These are phyloP conservation scores for Fusarium drepaniforme DNA, from an alignment of 2,329 filamentous ascomycete species.

Conservation along the genomic window DNA sequence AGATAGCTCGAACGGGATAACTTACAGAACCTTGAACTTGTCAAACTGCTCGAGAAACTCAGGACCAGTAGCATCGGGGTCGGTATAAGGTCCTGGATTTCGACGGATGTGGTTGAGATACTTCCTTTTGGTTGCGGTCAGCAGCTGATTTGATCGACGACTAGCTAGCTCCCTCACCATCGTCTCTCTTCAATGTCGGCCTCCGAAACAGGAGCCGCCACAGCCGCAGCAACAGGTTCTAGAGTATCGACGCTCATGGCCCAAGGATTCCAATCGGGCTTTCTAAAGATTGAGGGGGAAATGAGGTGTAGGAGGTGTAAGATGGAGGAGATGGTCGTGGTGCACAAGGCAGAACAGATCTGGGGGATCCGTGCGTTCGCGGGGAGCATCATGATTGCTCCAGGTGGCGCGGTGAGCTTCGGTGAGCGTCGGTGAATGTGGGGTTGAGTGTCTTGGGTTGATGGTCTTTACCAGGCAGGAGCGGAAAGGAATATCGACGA, in stretches of 20 bases:
- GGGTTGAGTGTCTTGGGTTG: conserved; percentile 39
- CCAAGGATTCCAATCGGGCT: not conserved
- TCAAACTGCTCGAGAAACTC: conserved; percentile 70
- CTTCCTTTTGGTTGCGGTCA: conserved; percentile 67
- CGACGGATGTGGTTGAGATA: conserved; percentile 86
- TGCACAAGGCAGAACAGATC: conserved; percentile 14
- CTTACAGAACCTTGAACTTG: conserved; percentile 81
- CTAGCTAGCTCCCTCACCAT: conserved; percentile 48
- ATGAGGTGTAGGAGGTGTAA: conserved; percentile 1
- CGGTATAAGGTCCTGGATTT: conserved; percentile 84
- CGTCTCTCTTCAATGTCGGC: conserved; percentile 45
- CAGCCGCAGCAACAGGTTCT: conserved; percentile 2
- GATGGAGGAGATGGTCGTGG: conserved; percentile 2
- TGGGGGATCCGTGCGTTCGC: conserved; percentile 37
- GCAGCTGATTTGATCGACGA: not conserved
- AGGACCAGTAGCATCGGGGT: conserved; percentile 67
- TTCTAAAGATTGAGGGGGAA: not conserved
- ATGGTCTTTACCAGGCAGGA: conserved; percentile 2
- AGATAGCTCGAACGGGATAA: conserved; percentile 19
- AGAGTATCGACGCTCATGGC: conserved; percentile 45
- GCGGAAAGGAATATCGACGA: not conserved
- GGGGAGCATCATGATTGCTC: conserved; percentile 38
- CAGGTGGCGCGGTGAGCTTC: conserved; percentile 46
- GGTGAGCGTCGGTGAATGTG: conserved; percentile 51
- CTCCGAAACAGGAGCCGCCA: conserved; percentile 14